Base-by-base conservation (phyloP, 2,329 filamentous ascomycete genomes). In the Ceratocystiopsis minuta region DNA sequence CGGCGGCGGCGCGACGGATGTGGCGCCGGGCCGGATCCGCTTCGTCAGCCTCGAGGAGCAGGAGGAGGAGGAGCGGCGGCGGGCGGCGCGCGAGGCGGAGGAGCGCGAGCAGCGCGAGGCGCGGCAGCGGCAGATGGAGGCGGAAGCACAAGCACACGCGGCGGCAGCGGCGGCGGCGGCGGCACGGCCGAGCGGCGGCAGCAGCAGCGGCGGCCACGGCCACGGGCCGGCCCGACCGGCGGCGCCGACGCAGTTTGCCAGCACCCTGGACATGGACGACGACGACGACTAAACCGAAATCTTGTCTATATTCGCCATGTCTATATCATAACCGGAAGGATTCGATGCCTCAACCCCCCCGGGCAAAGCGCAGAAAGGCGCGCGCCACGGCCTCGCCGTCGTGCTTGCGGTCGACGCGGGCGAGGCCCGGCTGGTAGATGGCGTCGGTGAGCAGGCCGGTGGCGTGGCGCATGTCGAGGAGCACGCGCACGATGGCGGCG, bases 321-420 rank as follows among this genome's bases (percentile, higher is more conserved):
- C 20, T 4, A 20, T 7, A 7, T n/a, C n/a, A n/a, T n/a, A n/a
- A n/a, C n/a, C n/a, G n/a, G n/a, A n/a, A n/a, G n/a, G n/a, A n/a
- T n/a, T n/a, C n/a, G n/a, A n/a, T n/a, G n/a, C n/a, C n/a, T n/a
- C n/a, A n/a, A n/a, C n/a, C 24, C 24, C 84, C 77, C 38, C 75
- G 61, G 52, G 92, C 57, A 51, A 96, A 94, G 37, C 68, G 72
- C 53, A 95, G 55, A 55, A 95, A 92, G 0, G 75, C 78, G 48
- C 69, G 66, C 0, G 75, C 79, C 42, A 94, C 75, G 3, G 66
- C 60, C n/a, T 90, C 65, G 2, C 88, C 87, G 56, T 95, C 86
- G 48, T 95, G 85, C 42, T 72, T 64, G 32, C 75, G 66, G 10
- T 62, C 63, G 2, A 78, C 78, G 46, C 83, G 70, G 9, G 60